A percentile compares a stretch with the other conserved stretches of the same genome.
These are phyloP conservation scores for Tetracentron sinense DNA, from an alignment of 164 flowering plant species.

Conservation along the genomic window DNA sequence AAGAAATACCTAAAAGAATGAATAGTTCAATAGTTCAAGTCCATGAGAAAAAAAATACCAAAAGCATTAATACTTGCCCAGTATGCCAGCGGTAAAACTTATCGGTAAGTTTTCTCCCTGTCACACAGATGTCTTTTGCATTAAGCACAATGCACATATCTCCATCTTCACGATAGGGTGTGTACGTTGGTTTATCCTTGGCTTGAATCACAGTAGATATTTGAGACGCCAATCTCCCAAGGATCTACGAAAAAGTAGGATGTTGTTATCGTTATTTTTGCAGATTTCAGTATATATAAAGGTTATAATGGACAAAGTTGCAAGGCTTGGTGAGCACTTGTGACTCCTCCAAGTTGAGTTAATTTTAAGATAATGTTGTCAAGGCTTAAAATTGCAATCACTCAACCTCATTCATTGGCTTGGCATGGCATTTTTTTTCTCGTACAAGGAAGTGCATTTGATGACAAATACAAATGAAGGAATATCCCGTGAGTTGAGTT, in stretches of 20 bases:
- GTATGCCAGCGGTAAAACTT: conserved; percentile 87
- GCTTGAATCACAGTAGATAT: conserved; percentile 86
- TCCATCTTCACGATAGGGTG: conserved; percentile 88
- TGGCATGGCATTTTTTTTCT: no score
- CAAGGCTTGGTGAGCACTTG: no score
- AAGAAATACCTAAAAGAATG: conserved; percentile 3
- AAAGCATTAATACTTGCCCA: conserved; percentile 53
- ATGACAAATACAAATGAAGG: no score
- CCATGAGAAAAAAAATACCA: not conserved
- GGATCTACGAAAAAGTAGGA: conserved; percentile 39
- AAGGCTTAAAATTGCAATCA: not conserved
- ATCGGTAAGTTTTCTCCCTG: conserved; percentile 83
- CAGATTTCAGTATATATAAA: no score
- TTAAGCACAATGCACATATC: conserved; percentile 94
- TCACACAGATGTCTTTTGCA: conserved; percentile 81
- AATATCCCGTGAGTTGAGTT: no score
- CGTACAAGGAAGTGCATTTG: not conserved
- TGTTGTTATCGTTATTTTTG: not conserved
- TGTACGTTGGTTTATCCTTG: conserved; percentile 86
- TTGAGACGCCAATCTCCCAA: conserved; percentile 91
- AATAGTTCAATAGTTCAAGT: no score
- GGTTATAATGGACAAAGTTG: not conserved
- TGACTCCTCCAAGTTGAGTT: not conserved
- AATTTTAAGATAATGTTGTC: not conserved
- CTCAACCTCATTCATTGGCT: not conserved